phyloP scores from a whole-genome alignment of 352 stramenopile species.

The Aphanomyces euteiches region DNA sequence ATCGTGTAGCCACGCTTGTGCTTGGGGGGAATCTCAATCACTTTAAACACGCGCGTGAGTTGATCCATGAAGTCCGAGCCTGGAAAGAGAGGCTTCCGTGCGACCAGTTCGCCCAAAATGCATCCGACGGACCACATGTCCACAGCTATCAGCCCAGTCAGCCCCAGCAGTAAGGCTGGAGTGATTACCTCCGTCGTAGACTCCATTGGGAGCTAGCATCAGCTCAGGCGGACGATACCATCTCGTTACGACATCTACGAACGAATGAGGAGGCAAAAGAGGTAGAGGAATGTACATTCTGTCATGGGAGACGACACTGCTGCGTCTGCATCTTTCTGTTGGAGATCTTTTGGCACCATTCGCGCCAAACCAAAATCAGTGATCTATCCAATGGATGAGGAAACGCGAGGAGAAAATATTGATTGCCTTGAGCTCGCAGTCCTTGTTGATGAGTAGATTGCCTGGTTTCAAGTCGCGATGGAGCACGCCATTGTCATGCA shows the following conservation, averaged over 20 bases:
- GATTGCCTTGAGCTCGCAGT: slow-evolving; percentile 80
- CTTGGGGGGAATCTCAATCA: slow-evolving; percentile 63
- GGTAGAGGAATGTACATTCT: slow-evolving; percentile 37
- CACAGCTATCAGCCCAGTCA: slow-evolving; percentile 37
- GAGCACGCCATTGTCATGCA: slow-evolving; percentile 91
- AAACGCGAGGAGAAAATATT: background rate
- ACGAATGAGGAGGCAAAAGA: background rate
- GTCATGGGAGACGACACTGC: slow-evolving; percentile 68
- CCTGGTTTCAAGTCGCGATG: slow-evolving; percentile 93
- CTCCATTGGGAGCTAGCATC: slow-evolving; percentile 87
- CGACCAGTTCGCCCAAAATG: slow-evolving; percentile 91
- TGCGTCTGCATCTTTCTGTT: slow-evolving; percentile 31
- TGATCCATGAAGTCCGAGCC: slow-evolving; percentile 84
- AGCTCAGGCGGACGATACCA: slow-evolving; percentile 91
- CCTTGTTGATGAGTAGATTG: slow-evolving; percentile 91
- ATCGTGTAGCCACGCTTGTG: slow-evolving; percentile 65
- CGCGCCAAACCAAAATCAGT: slow-evolving; percentile 93
- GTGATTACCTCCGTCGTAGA: slow-evolving; percentile 62
- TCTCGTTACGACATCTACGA: slow-evolving; percentile 79
- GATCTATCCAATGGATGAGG: slow-evolving; percentile 48
- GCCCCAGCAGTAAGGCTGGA: background rate
- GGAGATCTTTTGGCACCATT: slow-evolving; percentile 61
- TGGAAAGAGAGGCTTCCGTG: slow-evolving; percentile 72
- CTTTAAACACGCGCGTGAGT: slow-evolving; percentile 73
- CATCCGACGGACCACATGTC: slow-evolving; percentile 86